Evolutionary conservation across 192 early-diverging fungal species (phyloP).

Genomic region (Linnemannia zychae): DNA sequence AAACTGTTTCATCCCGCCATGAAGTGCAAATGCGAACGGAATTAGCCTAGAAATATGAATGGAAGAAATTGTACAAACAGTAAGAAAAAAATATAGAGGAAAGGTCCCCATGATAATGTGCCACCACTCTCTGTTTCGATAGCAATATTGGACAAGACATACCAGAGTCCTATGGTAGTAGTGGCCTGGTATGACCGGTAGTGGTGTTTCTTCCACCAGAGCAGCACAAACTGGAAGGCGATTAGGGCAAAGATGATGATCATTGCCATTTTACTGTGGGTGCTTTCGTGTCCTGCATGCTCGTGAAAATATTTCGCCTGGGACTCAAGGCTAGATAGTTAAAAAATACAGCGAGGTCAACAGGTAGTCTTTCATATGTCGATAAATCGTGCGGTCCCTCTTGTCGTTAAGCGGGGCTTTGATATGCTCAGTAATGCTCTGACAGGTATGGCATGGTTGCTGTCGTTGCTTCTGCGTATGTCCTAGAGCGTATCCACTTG

Average conservation of each 20-base stretch:
- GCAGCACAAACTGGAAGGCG: slow-evolving; percentile 68
- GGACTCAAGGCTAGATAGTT: slow-evolving; percentile 28
- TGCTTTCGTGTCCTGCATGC: slow-evolving; percentile 64
- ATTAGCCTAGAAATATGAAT: slow-evolving; percentile 36
- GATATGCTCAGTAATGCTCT: too few species aligned
- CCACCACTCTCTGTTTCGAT: too few species aligned
- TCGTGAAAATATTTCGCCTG: slow-evolving; percentile 53
- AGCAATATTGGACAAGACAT: not conserved
- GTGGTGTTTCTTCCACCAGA: slow-evolving; percentile 73
- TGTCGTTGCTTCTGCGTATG: too few species aligned
- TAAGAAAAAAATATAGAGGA: not conserved
- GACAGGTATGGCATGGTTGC: too few species aligned
- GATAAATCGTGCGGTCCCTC: not conserved
- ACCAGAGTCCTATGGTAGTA: slow-evolving; percentile 66
- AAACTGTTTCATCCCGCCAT: slow-evolving; percentile 32
- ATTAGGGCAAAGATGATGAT: slow-evolving; percentile 68
- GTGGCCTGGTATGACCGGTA: slow-evolving; percentile 68
- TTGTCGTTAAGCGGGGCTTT: not conserved
- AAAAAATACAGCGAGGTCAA: not conserved
- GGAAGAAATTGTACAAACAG: not conserved
- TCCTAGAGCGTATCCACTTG: not conserved
- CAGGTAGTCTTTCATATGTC: not conserved
- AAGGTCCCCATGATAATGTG: not conserved
- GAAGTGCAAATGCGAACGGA: slow-evolving; percentile 29
- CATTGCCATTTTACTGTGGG: slow-evolving; percentile 68